These are phyloP conservation scores for Penicillium occitanis DNA, from an alignment of 2,329 filamentous ascomycete species.

Conservation along the genomic window DNA sequence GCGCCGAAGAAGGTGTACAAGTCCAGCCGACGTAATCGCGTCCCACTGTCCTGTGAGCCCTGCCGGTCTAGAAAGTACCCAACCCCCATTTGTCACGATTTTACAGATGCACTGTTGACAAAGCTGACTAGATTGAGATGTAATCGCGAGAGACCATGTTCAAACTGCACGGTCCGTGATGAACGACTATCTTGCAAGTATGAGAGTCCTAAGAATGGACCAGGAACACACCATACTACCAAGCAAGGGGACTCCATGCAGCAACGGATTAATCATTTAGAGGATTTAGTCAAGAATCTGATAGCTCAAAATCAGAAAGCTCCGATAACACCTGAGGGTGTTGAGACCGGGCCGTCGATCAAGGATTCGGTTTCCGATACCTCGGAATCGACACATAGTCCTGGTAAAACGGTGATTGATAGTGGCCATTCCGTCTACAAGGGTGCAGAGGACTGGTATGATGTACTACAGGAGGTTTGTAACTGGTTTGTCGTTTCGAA, in stretches of 20 bases:
- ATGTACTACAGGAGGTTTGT: constrained; percentile 21
- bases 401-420: constrained; percentile 19
- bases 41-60: constrained; percentile 86
- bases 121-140: constrained; percentile 68
- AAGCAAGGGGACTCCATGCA: constrained; percentile 80
- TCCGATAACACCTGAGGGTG: background rate
- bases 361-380: background rate
- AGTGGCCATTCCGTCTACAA: constrained; percentile 19
- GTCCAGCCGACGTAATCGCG: constrained; percentile 46
- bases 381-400: constrained; percentile 9
- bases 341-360: background rate
- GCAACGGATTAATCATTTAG: constrained; percentile 91
- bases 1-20: constrained; percentile 4
- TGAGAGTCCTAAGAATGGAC: constrained; percentile 59
- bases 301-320: constrained; percentile 51
- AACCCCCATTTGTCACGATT: background rate
- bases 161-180: constrained; percentile 91
- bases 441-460: constrained; percentile 21
- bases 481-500: background rate
- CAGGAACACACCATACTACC: constrained; percentile 29
- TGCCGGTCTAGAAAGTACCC: constrained; percentile 87
- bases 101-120: constrained; percentile 23
- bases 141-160: constrained; percentile 85
- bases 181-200: constrained; percentile 67
- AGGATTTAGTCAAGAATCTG: constrained; percentile 84